phyloP scores from a whole-genome alignment of 257 asterid species.

The Phtheirospermum japonicum region DNA sequence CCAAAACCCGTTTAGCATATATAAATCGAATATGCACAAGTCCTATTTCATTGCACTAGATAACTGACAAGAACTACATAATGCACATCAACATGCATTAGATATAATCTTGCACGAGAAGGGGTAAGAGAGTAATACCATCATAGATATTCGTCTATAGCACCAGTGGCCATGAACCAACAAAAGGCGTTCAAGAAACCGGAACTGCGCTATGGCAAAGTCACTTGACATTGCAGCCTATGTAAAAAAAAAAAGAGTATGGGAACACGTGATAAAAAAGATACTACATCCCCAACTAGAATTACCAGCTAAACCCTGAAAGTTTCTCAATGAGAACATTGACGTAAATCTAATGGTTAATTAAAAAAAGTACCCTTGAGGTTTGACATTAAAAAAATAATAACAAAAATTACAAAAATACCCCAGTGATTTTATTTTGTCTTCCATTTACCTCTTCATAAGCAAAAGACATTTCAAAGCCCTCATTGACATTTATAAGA shows the following conservation, averaged over 20 bases:
- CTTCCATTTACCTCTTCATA: no score
- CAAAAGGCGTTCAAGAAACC: conserved; percentile 85
- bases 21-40: not conserved
- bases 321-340: not conserved
- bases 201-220: conserved; percentile 84
- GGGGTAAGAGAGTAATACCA: conserved; percentile 45
- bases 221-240: conserved; percentile 99
- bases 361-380: no score
- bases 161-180: conserved; percentile 99
- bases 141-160: conserved; percentile 90
- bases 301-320: not conserved
- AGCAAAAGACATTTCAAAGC: not conserved
- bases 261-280: not conserved
- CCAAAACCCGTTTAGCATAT: not conserved
- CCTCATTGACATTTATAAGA: no score
- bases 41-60: not conserved
- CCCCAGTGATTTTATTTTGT: no score
- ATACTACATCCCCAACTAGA: not conserved
- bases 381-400: no score
- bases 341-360: not conserved
- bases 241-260: conserved; percentile 15
- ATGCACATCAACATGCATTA: not conserved
- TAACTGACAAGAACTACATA: not conserved
- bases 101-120: not conserved
- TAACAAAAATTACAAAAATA: no score